Percentiles rank a stretch among this genome's conserved stretches.
These are phyloP conservation scores for Prunus mongolica DNA, from an alignment of 306 rosid species.

Conservation along the genomic window DNA sequence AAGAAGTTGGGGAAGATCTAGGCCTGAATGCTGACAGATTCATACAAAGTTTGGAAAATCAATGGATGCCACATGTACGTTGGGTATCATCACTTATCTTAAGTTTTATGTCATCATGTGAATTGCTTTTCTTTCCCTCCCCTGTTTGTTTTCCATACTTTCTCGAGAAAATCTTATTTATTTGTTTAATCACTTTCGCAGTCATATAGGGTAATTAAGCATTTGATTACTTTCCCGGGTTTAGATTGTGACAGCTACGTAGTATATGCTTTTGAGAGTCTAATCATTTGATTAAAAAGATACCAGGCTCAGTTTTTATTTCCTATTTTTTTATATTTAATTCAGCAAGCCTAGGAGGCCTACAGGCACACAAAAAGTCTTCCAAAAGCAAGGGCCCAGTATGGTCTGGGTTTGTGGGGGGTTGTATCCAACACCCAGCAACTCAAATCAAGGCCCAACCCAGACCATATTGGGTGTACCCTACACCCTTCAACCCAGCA, in stretches of 20 bases:
- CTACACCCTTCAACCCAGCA: too few species aligned
- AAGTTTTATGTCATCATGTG: not conserved
- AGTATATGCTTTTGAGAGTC: not conserved
- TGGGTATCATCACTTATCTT: slow-evolving; percentile 4
- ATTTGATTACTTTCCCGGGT: not conserved
- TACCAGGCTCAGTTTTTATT: not conserved
- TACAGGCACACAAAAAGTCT: not conserved
- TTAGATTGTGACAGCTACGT: not conserved
- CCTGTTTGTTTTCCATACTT: not conserved
- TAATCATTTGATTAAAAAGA: not conserved
- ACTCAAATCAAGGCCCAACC: not conserved
- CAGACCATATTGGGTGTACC: too few species aligned
- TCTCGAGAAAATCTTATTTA: not conserved
- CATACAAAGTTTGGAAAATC: not conserved
- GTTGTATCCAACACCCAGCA: not conserved
- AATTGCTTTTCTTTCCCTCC: not conserved
- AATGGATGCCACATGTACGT: slow-evolving; percentile 17
- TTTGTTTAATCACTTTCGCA: too few species aligned
- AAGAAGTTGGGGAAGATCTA: not conserved
- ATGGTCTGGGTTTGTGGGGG: not conserved
- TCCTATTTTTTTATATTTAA: too few species aligned
- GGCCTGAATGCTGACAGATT: slow-evolving; percentile 2
- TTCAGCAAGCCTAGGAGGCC: not conserved
- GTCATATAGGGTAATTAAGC: not conserved
- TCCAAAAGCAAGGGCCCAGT: not conserved